Conservation (phyloP, 2,329 filamentous ascomycete genomes). For the Monosporascus sp. region DNA sequence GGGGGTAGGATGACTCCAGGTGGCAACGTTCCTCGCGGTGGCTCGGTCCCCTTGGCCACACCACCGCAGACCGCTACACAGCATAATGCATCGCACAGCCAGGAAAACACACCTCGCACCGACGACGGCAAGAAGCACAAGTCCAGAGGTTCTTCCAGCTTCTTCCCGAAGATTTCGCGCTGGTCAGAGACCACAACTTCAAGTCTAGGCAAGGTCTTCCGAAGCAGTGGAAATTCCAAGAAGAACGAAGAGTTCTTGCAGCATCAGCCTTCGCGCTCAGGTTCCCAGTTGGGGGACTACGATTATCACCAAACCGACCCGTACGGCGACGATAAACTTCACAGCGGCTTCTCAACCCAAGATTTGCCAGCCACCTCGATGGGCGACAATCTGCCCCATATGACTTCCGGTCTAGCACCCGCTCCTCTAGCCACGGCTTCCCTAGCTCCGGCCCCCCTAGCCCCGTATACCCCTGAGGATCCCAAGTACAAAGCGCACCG, state of each 20-base stretch:
- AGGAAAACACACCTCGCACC: constrained; percentile 72
- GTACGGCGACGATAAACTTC: constrained; percentile 57
- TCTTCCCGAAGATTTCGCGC: constrained; percentile 87
- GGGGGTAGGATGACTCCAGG: constrained; percentile 58
- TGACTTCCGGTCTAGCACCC: constrained; percentile 16
- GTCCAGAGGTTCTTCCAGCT: constrained; percentile 70
- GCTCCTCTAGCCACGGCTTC: constrained; percentile 33
- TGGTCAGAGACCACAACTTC: constrained; percentile 97
- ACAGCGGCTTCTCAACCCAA: constrained; percentile 50
- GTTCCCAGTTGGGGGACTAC: constrained; percentile 66
- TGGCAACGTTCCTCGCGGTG: constrained; percentile 46
- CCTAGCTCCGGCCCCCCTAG: constrained; percentile 31
- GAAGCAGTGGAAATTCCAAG: constrained; percentile 55
- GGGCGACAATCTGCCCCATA: constrained; percentile 12
- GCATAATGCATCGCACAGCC: constrained; percentile 51
- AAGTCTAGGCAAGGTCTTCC: constrained; percentile 73
- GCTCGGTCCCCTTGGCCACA: constrained; percentile 50
- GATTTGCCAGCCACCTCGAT: constrained; percentile 33
- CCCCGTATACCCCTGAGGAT: constrained; percentile 56
- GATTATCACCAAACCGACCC: constrained; percentile 53
- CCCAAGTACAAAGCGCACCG: constrained; percentile 79
- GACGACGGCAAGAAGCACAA: constrained; percentile 85
- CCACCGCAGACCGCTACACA: constrained; percentile 48
- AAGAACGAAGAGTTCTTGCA: constrained; percentile 54
- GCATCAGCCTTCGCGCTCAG: constrained; percentile 65